Conservation (phyloP, 2,329 filamentous ascomycete genomes). For the Neonectria magnoliae region DNA sequence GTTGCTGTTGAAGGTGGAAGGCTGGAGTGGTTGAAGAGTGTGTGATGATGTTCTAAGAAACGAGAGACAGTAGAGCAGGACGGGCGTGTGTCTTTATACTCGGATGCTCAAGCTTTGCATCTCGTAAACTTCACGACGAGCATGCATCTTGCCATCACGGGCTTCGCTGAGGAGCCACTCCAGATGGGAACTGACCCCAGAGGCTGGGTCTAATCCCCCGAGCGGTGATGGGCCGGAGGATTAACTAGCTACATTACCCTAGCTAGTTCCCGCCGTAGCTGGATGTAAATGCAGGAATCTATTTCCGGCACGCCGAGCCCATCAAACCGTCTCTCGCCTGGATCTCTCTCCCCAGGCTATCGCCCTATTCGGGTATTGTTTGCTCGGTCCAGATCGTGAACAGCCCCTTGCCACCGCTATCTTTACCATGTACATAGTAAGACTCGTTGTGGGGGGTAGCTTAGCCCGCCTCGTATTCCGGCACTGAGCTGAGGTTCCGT, state of each 20-base stretch:
- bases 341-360: not conserved
- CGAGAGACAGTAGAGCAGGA: slow-evolving; percentile 18
- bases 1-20: slow-evolving; percentile 3
- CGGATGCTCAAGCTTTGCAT: slow-evolving; percentile 1
- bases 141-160: slow-evolving; percentile 30
- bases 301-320: slow-evolving; percentile 3
- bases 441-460: slow-evolving; percentile 32
- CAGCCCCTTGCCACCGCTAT: not conserved
- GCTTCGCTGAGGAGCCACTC: slow-evolving; percentile 33
- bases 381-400: not conserved
- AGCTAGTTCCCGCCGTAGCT: not conserved
- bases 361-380: not conserved
- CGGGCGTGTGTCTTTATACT: slow-evolving; percentile 36
- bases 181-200: slow-evolving; percentile 20
- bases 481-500: slow-evolving; percentile 2
- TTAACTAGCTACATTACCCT: not conserved
- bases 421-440: not conserved
- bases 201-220: slow-evolving; percentile 18
- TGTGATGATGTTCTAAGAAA: slow-evolving; percentile 12
- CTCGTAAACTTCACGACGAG: slow-evolving; percentile 30
- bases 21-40: slow-evolving; percentile 10
- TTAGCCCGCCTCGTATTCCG: slow-evolving; percentile 36
- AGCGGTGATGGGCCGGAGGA: slow-evolving; percentile 13
- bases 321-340: not conserved
- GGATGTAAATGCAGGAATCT: not conserved